phyloP scores from a whole-genome alignment of 2,329 filamentous ascomycete genomes.

The Bertia moriformis region DNA sequence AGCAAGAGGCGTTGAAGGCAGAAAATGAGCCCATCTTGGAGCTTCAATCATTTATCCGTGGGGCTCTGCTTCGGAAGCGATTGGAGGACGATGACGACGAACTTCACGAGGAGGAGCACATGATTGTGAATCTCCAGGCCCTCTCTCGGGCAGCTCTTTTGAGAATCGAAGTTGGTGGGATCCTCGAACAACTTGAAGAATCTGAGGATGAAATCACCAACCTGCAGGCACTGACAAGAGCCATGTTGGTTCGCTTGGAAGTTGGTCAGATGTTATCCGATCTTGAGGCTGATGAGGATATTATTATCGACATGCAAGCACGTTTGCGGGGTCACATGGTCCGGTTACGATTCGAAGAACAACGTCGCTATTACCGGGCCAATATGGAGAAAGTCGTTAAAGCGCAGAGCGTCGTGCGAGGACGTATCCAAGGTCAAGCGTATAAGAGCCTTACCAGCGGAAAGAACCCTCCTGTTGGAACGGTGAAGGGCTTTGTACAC shows the following conservation, averaged over 20 bases:
- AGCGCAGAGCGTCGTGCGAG: slow-evolving; percentile 90
- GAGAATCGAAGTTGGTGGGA: slow-evolving; percentile 41
- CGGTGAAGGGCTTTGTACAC: slow-evolving; percentile 96
- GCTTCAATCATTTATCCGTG: slow-evolving; percentile 45
- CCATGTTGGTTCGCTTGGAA: slow-evolving; percentile 62
- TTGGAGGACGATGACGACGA: slow-evolving; percentile 32
- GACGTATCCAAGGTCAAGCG: slow-evolving; percentile 88
- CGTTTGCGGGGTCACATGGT: slow-evolving; percentile 61
- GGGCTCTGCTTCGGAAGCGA: slow-evolving; percentile 40
- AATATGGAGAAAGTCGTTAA: slow-evolving; percentile 99
- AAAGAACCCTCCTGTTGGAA: slow-evolving; percentile 91
- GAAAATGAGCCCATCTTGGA: slow-evolving; percentile 29
- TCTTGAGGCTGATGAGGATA: slow-evolving; percentile 71
- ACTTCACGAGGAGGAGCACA: slow-evolving; percentile 39
- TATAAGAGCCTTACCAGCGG: slow-evolving; percentile 94
- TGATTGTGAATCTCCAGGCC: slow-evolving; percentile 51
- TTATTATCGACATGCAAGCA: slow-evolving; percentile 61
- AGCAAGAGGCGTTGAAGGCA: slow-evolving; percentile 12
- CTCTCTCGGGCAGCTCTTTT: slow-evolving; percentile 49
- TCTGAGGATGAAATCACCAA: slow-evolving; percentile 52
- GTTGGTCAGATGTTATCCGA: slow-evolving; percentile 63
- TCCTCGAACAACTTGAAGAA: slow-evolving; percentile 57
- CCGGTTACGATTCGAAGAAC: slow-evolving; percentile 63
- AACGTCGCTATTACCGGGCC: slow-evolving; percentile 75
- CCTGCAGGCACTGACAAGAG: slow-evolving; percentile 64